Percentiles rank a stretch among this genome's conserved stretches.
These are phyloP conservation scores for Cercospora citrullina DNA, from an alignment of 2,329 filamentous ascomycete species.

Conservation along the genomic window DNA sequence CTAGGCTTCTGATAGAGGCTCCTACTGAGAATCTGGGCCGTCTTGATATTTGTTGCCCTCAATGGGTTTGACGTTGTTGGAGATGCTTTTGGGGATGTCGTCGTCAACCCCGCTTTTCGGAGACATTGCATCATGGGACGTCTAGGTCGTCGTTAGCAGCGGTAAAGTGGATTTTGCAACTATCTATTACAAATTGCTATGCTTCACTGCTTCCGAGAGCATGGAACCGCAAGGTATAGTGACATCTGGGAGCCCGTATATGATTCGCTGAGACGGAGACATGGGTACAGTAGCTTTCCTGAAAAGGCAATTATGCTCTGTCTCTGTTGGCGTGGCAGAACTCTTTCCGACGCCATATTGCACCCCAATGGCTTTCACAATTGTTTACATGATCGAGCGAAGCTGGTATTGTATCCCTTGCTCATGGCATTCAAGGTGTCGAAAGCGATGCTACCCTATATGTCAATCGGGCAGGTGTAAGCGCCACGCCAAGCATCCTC, in stretches of 20 bases:
- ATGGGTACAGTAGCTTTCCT: not conserved
- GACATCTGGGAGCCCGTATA: not conserved
- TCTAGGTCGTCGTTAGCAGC: not conserved
- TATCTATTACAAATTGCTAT: not conserved
- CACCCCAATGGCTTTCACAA: not conserved
- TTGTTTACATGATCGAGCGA: not conserved
- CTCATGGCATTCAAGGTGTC: not conserved
- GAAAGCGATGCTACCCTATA: not conserved
- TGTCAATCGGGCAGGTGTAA: not conserved
- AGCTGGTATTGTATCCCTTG: not conserved
- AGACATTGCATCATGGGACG: constrained; percentile 7
- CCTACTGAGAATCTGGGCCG: not conserved
- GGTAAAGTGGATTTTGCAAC: not conserved
- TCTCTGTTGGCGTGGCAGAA: not conserved
- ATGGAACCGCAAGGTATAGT: not conserved
- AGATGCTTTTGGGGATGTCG: constrained; percentile 2
- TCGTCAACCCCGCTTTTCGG: constrained; percentile 11
- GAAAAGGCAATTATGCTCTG: not conserved
- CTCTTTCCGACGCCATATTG: not conserved
- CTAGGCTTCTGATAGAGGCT: not conserved
- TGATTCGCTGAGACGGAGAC: not conserved
- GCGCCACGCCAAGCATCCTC: not conserved
- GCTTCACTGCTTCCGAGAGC: not conserved
- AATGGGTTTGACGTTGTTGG: not conserved
- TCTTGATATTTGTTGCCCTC: not conserved